These are phyloP conservation scores for Ceratocystis diversiconidia DNA, from an alignment of 2,329 filamentous ascomycete species.

Conservation along the genomic window DNA sequence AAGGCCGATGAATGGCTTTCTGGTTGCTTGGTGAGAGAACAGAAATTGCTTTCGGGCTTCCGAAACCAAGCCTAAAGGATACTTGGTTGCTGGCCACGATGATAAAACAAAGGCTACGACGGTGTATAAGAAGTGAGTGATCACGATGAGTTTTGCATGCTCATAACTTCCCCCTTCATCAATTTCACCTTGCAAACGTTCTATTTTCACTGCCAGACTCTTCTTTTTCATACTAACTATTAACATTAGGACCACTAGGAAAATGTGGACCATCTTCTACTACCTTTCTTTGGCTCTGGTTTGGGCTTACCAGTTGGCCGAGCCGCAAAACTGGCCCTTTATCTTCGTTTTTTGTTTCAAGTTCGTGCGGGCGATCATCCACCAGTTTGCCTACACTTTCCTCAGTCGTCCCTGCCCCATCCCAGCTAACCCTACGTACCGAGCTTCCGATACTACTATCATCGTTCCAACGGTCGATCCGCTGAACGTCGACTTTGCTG, in stretches of 20 bases:
- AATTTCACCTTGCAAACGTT: background rate
- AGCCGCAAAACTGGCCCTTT: slow-evolving; percentile 7
- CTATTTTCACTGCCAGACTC: background rate
- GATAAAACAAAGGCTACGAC: background rate
- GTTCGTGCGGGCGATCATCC: slow-evolving; percentile 33
- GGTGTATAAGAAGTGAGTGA: background rate
- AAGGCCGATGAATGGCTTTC: background rate
- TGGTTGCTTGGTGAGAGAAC: background rate
- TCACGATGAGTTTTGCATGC: background rate
- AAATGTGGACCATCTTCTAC: background rate
- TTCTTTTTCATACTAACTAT: background rate
- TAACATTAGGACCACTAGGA: background rate
- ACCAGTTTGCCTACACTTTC: slow-evolving; percentile 28
- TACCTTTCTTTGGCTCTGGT: background rate
- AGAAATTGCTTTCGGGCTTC: background rate
- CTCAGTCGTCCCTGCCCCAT: slow-evolving; percentile 27
- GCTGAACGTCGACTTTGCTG: slow-evolving; percentile 27
- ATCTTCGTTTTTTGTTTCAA: slow-evolving; percentile 26
- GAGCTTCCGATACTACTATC: slow-evolving; percentile 32
- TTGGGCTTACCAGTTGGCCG: background rate
- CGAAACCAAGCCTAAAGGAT: background rate
- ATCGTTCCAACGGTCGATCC: slow-evolving; percentile 39
- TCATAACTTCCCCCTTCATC: background rate
- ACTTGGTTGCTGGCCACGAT: background rate
- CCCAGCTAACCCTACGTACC: slow-evolving; percentile 23